phyloP scores from a whole-genome alignment of 2,329 filamentous ascomycete species.

The Ophiosphaerella narmari region DNA sequence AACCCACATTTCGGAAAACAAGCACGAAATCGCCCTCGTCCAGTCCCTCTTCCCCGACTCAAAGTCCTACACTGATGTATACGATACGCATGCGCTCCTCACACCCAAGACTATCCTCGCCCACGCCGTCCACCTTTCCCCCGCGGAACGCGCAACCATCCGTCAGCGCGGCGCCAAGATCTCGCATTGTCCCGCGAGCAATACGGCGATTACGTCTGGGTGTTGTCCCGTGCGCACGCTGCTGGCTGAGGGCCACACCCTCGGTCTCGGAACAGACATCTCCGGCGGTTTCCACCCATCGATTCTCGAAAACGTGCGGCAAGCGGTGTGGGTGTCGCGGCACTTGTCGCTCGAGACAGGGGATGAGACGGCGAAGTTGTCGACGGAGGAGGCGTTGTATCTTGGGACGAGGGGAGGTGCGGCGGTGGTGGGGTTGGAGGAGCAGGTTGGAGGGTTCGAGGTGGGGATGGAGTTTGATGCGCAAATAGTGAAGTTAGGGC shows the following conservation, averaged over 20 bases:
- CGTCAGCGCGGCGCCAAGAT: constrained; percentile 67
- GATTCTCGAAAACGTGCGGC: constrained; percentile 80
- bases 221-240: constrained; percentile 75
- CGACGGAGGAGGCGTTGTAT: constrained; percentile 84
- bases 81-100: constrained; percentile 74
- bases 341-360: constrained; percentile 64
- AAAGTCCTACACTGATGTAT: constrained; percentile 73
- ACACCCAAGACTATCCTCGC: constrained; percentile 78
- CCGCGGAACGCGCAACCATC: constrained; percentile 69
- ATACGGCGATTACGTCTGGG: constrained; percentile 80
- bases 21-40: constrained; percentile 73
- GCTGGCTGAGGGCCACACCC: constrained; percentile 72
- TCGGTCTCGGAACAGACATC: constrained; percentile 90
- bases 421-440: constrained; percentile 73
- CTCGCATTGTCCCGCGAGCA: constrained; percentile 85
- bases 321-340: constrained; percentile 78
- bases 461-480: constrained; percentile 90
- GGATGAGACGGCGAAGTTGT: constrained; percentile 63
- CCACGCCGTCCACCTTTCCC: constrained; percentile 77
- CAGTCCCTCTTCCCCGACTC: constrained; percentile 67
- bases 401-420: constrained; percentile 90
- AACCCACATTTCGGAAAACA: constrained; percentile 89
- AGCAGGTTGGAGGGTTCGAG: constrained; percentile 78
- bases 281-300: constrained; percentile 83
- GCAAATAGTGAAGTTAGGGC: constrained; percentile 73